phyloP scores from a whole-genome alignment of 768 basidiomycete species.

The Cystobasidium onofrii region DNA sequence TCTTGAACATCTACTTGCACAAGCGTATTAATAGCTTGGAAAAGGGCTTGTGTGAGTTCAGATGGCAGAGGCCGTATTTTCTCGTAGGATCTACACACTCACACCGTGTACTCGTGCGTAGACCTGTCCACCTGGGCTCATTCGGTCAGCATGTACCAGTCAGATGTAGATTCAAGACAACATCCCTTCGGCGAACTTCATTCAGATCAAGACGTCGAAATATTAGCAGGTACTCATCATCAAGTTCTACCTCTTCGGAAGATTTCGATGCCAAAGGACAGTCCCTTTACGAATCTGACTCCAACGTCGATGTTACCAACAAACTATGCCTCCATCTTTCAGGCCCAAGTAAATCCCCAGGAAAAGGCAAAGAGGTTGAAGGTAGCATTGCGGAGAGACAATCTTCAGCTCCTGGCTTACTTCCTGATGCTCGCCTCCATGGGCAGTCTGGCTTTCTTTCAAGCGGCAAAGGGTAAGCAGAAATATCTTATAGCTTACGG shows the following conservation, averaged over 20 bases:
- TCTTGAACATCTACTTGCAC: not conserved
- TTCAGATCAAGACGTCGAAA: not conserved
- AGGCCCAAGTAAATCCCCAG: not conserved
- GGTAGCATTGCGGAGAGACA: not conserved
- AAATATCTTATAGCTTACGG: too few relatives aligned
- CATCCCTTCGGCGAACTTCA: not conserved
- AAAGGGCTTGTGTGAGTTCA: not conserved
- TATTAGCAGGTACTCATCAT: not conserved
- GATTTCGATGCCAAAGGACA: not conserved
- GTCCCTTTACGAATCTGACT: not conserved
- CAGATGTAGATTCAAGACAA: not conserved
- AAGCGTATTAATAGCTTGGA: not conserved
- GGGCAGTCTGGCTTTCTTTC: not conserved
- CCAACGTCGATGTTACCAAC: not conserved
- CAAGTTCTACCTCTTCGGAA: not conserved
- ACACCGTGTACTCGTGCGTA: not conserved
- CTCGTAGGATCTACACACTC: not conserved
- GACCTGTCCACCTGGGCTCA: not conserved
- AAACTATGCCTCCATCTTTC: not conserved
- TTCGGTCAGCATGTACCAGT: not conserved
- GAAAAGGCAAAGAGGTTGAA: not conserved
- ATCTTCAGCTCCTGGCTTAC: not conserved
- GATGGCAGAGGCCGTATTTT: not conserved
- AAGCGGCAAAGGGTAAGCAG: not conserved
- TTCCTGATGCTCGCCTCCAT: not conserved